Evolutionary conservation across 495 filamentous ascomycete genomes (phyloP).

Genomic region (Xylaria venustula): DNA sequence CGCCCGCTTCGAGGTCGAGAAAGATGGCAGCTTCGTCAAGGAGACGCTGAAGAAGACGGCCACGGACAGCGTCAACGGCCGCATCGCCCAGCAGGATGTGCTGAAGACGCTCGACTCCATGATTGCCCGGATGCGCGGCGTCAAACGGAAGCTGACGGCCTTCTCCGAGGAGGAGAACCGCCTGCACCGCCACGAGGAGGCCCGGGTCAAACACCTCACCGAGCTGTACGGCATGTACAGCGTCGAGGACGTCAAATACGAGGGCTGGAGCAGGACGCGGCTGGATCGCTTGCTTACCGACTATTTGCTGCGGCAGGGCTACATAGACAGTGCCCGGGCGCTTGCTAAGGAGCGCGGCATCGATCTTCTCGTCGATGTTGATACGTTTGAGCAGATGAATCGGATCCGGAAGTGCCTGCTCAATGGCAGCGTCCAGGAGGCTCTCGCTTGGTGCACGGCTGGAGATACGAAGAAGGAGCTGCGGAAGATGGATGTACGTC

Average conservation of each 20-base stretch:
- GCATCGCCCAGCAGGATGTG: slow-evolving; percentile 62
- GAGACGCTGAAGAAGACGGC: slow-evolving; percentile 67
- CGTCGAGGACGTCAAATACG: slow-evolving; percentile 90
- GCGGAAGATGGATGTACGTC: slow-evolving; percentile 74
- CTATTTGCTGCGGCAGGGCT: slow-evolving; percentile 82
- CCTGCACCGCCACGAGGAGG: slow-evolving; percentile 68
- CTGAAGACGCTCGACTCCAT: slow-evolving; percentile 77
- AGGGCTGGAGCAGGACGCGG: slow-evolving; percentile 78
- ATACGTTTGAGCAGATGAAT: slow-evolving; percentile 81
- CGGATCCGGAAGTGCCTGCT: slow-evolving; percentile 69
- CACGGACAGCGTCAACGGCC: slow-evolving; percentile 61
- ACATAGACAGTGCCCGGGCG: slow-evolving; percentile 70
- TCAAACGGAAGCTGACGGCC: slow-evolving; percentile 81
- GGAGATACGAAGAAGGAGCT: slow-evolving; percentile 83
- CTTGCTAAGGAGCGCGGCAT: slow-evolving; percentile 68
- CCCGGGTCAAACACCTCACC: slow-evolving; percentile 75
- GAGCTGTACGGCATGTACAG: slow-evolving; percentile 76
- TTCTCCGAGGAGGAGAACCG: slow-evolving; percentile 75
- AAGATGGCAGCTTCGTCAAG: slow-evolving; percentile 68
- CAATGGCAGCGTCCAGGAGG: slow-evolving; percentile 69
- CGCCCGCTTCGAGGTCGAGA: slow-evolving; percentile 78
- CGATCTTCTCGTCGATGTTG: slow-evolving; percentile 78
- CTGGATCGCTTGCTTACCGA: slow-evolving; percentile 86
- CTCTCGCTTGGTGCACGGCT: slow-evolving; percentile 75
- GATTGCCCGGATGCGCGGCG: slow-evolving; percentile 75